Conservation (phyloP, 345 rosid genomes). For the Diplotaxis tenuifolia region DNA sequence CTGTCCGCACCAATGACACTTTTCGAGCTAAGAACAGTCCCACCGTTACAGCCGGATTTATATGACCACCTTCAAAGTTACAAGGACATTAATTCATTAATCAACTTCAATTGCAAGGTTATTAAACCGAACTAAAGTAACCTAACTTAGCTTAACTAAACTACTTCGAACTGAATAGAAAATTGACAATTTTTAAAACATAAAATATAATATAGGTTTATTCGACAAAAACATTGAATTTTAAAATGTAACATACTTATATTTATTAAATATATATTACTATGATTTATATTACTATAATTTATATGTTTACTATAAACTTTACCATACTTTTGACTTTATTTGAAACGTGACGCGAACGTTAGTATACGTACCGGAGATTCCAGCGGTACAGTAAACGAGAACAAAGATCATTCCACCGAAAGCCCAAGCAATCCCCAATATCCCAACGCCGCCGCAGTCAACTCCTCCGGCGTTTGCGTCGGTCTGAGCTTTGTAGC, state of each 20-base stretch:
- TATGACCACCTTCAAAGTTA: conserved; percentile 47
- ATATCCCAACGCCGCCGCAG: conserved; percentile 80
- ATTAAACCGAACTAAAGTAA: background rate
- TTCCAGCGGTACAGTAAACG: conserved; percentile 91
- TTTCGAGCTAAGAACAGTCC: conserved; percentile 58
- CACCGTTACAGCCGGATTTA: conserved; percentile 64
- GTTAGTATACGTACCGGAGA: conserved; percentile 59
- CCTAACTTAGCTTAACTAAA: background rate
- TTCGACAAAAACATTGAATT: background rate
- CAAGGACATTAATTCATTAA: background rate
- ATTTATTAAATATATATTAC: background rate
- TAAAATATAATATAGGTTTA: background rate
- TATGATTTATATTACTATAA: background rate
- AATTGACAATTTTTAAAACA: background rate
- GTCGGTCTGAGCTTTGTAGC: conserved; percentile 65
- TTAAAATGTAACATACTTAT: background rate
- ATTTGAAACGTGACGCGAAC: conserved; percentile 14
- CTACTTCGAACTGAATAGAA: background rate
- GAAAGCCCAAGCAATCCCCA: conserved; percentile 94
- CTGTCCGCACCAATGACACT: conserved; percentile 52
- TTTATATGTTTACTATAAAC: background rate
- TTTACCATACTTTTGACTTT: background rate
- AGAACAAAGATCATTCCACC: conserved; percentile 97
- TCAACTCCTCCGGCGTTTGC: conserved; percentile 17
- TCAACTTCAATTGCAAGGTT: background rate